Evolutionary conservation across 116 monocot genomes (phyloP), one percentile per base, ranked within the genome.

Genomic region (Dioscorea cayenensis): DNA sequence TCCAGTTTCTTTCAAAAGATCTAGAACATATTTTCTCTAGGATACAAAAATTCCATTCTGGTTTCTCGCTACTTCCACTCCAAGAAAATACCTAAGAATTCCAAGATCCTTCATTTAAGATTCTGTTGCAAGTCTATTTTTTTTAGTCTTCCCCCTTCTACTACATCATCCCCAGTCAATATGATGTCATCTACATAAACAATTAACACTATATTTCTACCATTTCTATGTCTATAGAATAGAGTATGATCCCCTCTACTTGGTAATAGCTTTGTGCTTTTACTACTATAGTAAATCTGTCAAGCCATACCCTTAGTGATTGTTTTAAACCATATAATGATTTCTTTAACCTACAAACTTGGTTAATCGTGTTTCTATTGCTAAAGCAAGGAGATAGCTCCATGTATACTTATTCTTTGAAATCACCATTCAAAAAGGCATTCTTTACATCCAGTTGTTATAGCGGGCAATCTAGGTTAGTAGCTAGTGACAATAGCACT

Each of bases 111-210:
- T 76, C 5, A 76, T 25, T 6, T 68, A 25, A 49, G 69, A 76
- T 7, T 28, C 5, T 2, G 14, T 9, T 27, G 14, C 2, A 2
- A 76, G 21, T n/a, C 19, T 11, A 1, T 3, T 5, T 5, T 20
- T 63, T 69, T 14, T 25, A 68, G 10, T 2, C 8, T 20, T 1
- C 61, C 10, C 11, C 35, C 61, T 27, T 5, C 28, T 1, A 3
- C 16, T 18, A 13, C 2, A 69, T 69, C 29, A 68, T 68, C 28
- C 23, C 61, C 28, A 0, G 60, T 50, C 19, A 76, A 8, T 14
- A 76, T 60, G 11, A 68, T 49, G 49, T 68, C 76, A 69, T 76
- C 68, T 3, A 69, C 63, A 50, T 76, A 76, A 19, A 76, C 20
- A 28, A 76, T 49, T 49, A 76, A 3, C 12, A 13, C 4, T 0